Conservation (phyloP, 1,284 basidiomycete genomes). For the Taiwanofungus camphoratus region DNA sequence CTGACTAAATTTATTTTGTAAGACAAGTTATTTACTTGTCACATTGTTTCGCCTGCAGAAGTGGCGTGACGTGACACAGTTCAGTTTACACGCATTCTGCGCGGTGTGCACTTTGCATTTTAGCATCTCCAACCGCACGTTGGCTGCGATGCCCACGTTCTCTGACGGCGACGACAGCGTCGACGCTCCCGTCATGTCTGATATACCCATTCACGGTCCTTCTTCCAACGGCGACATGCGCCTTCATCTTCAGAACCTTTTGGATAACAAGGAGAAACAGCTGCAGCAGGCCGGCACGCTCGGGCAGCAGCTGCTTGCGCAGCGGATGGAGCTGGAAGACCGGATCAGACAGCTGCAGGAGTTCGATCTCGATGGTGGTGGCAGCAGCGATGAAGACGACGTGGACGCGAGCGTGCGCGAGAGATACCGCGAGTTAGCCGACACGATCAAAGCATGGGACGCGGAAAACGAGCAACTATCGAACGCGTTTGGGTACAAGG, state of each 20-base stretch:
- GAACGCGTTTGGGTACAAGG: slow-evolving; percentile 63
- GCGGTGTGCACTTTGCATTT: no score
- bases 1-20: not conserved
- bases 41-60: no score
- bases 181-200: slow-evolving; percentile 18
- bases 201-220: slow-evolving; percentile 22
- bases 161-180: slow-evolving; percentile 29
- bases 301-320: slow-evolving; percentile 85
- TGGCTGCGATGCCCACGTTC: slow-evolving; percentile 30
- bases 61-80: no score
- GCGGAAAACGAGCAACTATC: slow-evolving; percentile 78
- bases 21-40: no score
- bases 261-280: slow-evolving; percentile 87
- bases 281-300: slow-evolving; percentile 85
- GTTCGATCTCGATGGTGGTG: slow-evolving; percentile 44
- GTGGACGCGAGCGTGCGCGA: slow-evolving; percentile 50
- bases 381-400: slow-evolving; percentile 61
- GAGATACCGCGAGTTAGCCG: slow-evolving; percentile 72
- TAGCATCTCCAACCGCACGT: no score
- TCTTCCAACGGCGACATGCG: slow-evolving; percentile 63
- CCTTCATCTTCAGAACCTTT: slow-evolving; percentile 69
- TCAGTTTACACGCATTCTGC: no score
- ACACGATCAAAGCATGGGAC: slow-evolving; percentile 78
- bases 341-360: slow-evolving; percentile 79
- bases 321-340: slow-evolving; percentile 88